Evolutionary conservation across 108 stramenopile species (phyloP).

Genomic region (Skeletonema tropicum): DNA sequence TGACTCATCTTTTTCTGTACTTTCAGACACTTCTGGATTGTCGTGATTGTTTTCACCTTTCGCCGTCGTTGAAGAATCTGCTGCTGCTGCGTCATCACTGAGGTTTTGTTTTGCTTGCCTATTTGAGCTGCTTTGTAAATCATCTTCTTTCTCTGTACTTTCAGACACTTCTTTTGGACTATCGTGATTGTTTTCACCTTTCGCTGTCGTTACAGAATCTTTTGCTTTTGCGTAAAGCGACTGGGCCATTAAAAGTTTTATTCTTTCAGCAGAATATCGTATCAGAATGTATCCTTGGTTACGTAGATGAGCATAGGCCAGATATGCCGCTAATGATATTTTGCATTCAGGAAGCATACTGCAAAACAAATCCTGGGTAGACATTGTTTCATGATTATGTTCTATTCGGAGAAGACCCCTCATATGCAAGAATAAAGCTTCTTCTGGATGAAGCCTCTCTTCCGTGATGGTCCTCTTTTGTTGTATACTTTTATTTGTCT

Average conservation of each 20-base stretch:
- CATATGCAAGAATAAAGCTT: slow-evolving; percentile 77
- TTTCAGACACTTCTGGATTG: slow-evolving; percentile 7
- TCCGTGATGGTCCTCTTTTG: slow-evolving; percentile 26
- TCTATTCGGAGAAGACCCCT: slow-evolving; percentile 63
- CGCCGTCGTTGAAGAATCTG: slow-evolving; percentile 15
- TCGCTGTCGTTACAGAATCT: slow-evolving; percentile 13
- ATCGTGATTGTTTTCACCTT: slow-evolving; percentile 2
- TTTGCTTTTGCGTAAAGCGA: slow-evolving; percentile 13
- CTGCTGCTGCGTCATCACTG: slow-evolving; percentile 47
- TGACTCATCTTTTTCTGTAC: background rate
- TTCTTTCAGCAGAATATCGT: slow-evolving; percentile 61
- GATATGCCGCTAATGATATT: slow-evolving; percentile 59
- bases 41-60: slow-evolving; percentile 6
- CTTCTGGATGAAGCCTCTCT: slow-evolving; percentile 77
- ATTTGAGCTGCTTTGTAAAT: background rate
- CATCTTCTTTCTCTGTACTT: background rate
- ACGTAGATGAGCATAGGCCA: slow-evolving; percentile 84
- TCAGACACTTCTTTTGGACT: slow-evolving; percentile 1
- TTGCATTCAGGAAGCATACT: slow-evolving; percentile 59
- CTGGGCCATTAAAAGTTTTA: slow-evolving; percentile 30
- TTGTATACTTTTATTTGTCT: slow-evolving; percentile 4
- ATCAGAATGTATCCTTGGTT: slow-evolving; percentile 76
- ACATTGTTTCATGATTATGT: slow-evolving; percentile 9
- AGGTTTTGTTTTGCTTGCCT: background rate
- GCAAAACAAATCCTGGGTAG: slow-evolving; percentile 52